Conservation (phyloP, 306 rosid species). For the Citrullus colocynthis region DNA sequence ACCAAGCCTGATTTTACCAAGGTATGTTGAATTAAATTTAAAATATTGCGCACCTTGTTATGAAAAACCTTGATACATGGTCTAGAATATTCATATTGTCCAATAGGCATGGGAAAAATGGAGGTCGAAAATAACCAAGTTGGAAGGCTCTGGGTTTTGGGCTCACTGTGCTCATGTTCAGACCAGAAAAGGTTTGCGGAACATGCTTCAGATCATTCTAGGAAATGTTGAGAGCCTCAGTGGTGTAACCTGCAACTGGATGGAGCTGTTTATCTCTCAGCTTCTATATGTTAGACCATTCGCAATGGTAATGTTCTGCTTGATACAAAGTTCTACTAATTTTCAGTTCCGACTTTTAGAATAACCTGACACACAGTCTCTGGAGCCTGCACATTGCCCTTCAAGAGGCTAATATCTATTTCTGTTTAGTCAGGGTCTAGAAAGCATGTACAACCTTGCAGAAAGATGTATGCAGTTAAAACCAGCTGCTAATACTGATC, state of each 20-base stretch:
- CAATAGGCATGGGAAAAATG: constrained; percentile 91
- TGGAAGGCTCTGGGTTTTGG: constrained; percentile 79
- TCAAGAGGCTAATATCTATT: neutral
- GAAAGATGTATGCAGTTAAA: constrained; percentile 70
- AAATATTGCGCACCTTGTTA: neutral
- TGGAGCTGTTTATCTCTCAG: constrained; percentile 70
- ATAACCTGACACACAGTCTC: neutral
- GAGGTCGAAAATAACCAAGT: constrained; percentile 71
- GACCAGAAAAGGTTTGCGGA: constrained; percentile 71
- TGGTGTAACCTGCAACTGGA: constrained; percentile 63
- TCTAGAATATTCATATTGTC: constrained; percentile 11
- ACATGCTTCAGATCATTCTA: constrained; percentile 73
- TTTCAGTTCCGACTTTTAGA: neutral
- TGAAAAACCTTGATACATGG: neutral
- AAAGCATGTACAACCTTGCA: constrained; percentile 71
- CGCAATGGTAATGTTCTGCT: constrained; percentile 38
- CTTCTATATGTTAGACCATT: constrained; percentile 74
- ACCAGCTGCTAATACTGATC: constrained; percentile 40
- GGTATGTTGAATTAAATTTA: constrained; percentile 26
- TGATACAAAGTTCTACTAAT: constrained; percentile 3
- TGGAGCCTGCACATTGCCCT: neutral
- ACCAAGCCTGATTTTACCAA: constrained; percentile 80
- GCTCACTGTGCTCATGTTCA: constrained; percentile 56
- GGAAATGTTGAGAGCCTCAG: constrained; percentile 58
- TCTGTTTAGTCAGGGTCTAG: constrained; percentile 53